phyloP scores from a whole-genome alignment of 2,329 filamentous ascomycete species.

The Phaeosphaeriaceae sp. region DNA sequence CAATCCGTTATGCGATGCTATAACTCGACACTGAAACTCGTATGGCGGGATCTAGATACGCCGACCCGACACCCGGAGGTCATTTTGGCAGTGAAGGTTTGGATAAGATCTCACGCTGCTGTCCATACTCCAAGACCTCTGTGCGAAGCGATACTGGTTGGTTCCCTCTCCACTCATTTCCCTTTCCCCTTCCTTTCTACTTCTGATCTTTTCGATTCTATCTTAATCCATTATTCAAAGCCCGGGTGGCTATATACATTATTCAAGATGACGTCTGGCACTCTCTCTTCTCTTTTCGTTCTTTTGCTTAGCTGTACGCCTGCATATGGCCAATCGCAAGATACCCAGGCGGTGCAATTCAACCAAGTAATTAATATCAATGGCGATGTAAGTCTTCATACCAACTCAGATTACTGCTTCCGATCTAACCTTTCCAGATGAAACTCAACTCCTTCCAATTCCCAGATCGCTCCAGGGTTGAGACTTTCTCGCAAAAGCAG shows the following conservation, averaged over 20 bases:
- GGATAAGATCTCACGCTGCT: constrained; percentile 31
- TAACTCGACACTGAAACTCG: constrained; percentile 27
- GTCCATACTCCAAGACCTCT: constrained; percentile 16
- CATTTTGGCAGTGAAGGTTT: constrained; percentile 11
- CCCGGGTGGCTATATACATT: constrained; percentile 41
- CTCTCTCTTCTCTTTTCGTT: constrained; percentile 41
- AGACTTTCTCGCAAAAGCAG: constrained; percentile 48
- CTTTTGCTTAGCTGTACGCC: constrained; percentile 35
- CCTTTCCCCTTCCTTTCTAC: constrained; percentile 18
- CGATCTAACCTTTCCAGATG: constrained; percentile 37
- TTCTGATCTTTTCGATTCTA: constrained; percentile 23
- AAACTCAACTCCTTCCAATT: constrained; percentile 46
- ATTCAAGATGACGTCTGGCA: constrained; percentile 46
- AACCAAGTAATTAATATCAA: constrained; percentile 51
- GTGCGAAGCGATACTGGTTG: constrained; percentile 41
- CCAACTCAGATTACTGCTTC: too few species aligned
- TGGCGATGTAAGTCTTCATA: constrained; percentile 40
- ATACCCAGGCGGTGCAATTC: constrained; percentile 39
- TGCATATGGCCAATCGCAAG: constrained; percentile 28
- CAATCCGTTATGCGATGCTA: constrained; percentile 17
- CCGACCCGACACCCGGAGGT: constrained; percentile 20
- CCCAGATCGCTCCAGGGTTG: constrained; percentile 45
- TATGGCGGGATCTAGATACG: constrained; percentile 19
- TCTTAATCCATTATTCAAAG: constrained; percentile 31
- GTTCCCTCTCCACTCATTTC: constrained; percentile 39